These are phyloP conservation scores for Pythium plurisporium DNA, from an alignment of 352 stramenopile genomes.

Conservation along the genomic window DNA sequence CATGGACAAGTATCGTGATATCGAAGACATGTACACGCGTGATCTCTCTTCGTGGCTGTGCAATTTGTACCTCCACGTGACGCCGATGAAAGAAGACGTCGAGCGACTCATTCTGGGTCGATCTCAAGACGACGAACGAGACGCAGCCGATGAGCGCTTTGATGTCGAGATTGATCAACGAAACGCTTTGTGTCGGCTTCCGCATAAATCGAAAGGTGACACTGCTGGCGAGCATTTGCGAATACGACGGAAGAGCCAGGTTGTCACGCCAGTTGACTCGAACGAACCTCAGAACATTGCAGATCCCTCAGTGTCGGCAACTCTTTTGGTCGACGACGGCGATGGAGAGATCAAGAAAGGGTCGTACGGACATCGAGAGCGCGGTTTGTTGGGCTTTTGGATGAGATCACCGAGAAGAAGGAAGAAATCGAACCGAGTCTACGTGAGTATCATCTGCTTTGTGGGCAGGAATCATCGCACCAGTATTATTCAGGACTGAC, in stretches of 20 bases:
- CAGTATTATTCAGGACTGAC: too few relatives aligned
- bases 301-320: background rate
- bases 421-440: conserved; percentile 17
- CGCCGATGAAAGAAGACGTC: conserved; percentile 31
- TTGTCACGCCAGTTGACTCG: background rate
- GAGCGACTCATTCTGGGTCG: conserved; percentile 12
- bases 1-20: conserved; percentile 67
- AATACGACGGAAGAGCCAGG: conserved; percentile 15
- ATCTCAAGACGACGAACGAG: background rate
- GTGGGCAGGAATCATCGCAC: too few relatives aligned
- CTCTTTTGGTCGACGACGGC: background rate
- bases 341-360: background rate
- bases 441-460: conserved; percentile 8
- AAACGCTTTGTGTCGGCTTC: conserved; percentile 28
- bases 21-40: conserved; percentile 58
- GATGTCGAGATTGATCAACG: conserved; percentile 54
- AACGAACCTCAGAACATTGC: background rate
- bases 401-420: background rate
- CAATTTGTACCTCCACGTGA: conserved; percentile 87
- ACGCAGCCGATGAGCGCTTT: conserved; percentile 19
- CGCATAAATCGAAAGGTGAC: background rate
- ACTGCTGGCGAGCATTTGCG: background rate
- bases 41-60: conserved; percentile 86
- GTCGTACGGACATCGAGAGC: background rate
- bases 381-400: background rate